Evolutionary conservation across 2,329 filamentous ascomycete genomes (phyloP).

Genomic region (Penicillium sp.): DNA sequence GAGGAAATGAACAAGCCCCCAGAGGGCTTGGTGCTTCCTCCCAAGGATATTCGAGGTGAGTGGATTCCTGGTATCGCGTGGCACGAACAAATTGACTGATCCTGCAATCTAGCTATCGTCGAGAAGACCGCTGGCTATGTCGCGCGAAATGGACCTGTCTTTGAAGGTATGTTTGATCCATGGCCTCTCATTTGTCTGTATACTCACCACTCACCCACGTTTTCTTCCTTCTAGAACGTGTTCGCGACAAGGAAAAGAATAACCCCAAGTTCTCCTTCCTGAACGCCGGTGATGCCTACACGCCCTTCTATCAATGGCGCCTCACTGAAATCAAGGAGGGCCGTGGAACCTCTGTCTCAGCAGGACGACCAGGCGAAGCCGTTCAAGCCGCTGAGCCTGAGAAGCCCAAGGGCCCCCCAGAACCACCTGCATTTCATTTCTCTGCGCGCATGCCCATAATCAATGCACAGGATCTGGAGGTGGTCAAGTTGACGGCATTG

Average conservation of each 20-base stretch:
- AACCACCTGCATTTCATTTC: slow-evolving; percentile 85
- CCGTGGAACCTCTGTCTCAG: slow-evolving; percentile 72
- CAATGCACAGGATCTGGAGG: slow-evolving; percentile 83
- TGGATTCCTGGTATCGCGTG: slow-evolving; percentile 6
- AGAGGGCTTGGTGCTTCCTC: slow-evolving; percentile 79
- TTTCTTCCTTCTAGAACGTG: slow-evolving; percentile 54
- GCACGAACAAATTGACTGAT: slow-evolving; percentile 30
- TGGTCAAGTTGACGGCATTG: slow-evolving; percentile 72
- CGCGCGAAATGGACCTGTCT: slow-evolving; percentile 61
- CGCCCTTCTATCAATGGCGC: slow-evolving; percentile 87
- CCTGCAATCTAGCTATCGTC: slow-evolving; percentile 57
- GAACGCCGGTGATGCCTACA: slow-evolving; percentile 74
- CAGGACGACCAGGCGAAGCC: slow-evolving; percentile 67
- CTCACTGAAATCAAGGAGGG: slow-evolving; percentile 81
- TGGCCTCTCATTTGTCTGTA: neutral
- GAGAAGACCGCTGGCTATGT: slow-evolving; percentile 96
- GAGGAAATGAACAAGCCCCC: slow-evolving; percentile 73
- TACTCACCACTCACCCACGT: neutral
- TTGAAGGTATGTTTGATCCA: slow-evolving; percentile 55
- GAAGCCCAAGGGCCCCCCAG: slow-evolving; percentile 76
- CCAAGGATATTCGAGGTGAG: slow-evolving; percentile 70
- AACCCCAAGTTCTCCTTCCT: slow-evolving; percentile 94
- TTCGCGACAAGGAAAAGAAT: slow-evolving; percentile 76
- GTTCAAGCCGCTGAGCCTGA: slow-evolving; percentile 53
- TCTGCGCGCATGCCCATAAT: slow-evolving; percentile 97